Evolutionary conservation across 2,329 filamentous ascomycete species (phyloP), one percentile per base, ranked within the genome.

Genomic region (Laburnicola sp.): DNA sequence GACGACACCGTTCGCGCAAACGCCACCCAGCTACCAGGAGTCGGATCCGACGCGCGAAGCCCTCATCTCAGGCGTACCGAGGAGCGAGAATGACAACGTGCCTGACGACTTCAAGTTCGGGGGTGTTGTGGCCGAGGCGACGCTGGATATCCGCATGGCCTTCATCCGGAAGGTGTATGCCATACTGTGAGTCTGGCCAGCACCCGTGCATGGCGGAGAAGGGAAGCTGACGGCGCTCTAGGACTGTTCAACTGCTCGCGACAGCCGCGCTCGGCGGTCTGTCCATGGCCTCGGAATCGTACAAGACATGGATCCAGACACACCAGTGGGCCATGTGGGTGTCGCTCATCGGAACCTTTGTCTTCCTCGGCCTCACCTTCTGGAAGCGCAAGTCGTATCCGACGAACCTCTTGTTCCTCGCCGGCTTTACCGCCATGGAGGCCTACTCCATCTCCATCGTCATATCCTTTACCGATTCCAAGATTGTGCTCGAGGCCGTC

Each of bases 81-180:
- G 92, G 64, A 82, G 81, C 70, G 92, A 92, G 74, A 85, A 92
- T 69, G 93, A 97, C 76, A 95, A 97, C 68, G 72, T 97, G 38
- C 93, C 93, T 1, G 93, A 97, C 78, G 93, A 97, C 75, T 97
- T 97, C 85, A 97, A 97, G 82, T 97, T 96, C 70, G 94, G 93
- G 63, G 92, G 91, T 56, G 91, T 87, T 16, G 92, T 97, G 53
- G 87, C 92, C 60, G 94, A 97, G 78, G 93, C 90, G 40, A 96
- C 92, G 21, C 81, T 97, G 69, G 91, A 96, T 68, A 96, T 99
- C 71, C 89, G 93, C 63, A 96, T 97, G 85, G 89, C 94, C 75
- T 99, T 97, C 75, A 82, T 96, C 65, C 87, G 92, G 75, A 97
- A 97, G 80, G 94, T 99, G 70, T 99, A 99, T 78, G 88, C 91